Evolutionary conservation across 1,284 basidiomycete genomes (phyloP).

Genomic region (Tilletia caries): DNA sequence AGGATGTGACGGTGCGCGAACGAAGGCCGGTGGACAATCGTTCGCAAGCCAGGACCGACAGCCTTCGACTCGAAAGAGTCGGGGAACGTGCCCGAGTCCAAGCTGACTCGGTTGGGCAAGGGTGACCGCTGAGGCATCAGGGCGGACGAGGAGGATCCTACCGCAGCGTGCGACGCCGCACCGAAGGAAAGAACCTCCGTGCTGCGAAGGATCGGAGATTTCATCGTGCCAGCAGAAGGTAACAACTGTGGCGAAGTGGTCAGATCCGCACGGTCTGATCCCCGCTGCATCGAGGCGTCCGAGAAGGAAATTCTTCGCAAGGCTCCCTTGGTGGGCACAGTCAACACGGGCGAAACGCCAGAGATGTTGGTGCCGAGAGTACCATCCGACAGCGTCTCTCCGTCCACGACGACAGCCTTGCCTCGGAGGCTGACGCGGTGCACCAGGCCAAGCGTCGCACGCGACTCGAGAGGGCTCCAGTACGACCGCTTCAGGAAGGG

Average conservation of each 20-base stretch:
- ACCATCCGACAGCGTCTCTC: conserved; percentile 64
- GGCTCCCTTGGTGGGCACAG: conserved; percentile 19
- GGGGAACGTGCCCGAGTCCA: conserved; percentile 50
- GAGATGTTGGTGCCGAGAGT: conserved; percentile 79
- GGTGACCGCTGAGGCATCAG: conserved; percentile 34
- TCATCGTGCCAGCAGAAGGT: neutral
- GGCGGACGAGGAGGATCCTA: conserved; percentile 9
- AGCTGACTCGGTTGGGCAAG: neutral
- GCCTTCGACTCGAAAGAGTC: neutral
- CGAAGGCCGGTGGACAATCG: conserved; percentile 61
- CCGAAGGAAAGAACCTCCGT: conserved; percentile 28
- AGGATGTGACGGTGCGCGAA: conserved; percentile 77
- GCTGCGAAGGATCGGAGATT: conserved; percentile 9
- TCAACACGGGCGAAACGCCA: conserved; percentile 54
- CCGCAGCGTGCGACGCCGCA: conserved; percentile 28
- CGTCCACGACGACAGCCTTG: conserved; percentile 88
- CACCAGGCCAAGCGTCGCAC: conserved; percentile 69
- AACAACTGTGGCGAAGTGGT: conserved; percentile 19
- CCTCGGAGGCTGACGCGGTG: conserved; percentile 89
- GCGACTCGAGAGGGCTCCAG: conserved; percentile 83
- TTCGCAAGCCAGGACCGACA: conserved; percentile 8
- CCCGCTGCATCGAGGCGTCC: neutral
- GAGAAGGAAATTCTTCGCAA: conserved; percentile 10
- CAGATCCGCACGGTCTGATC: neutral
- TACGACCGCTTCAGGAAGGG: conserved; percentile 60